phyloP scores from a whole-genome alignment of 2,329 filamentous ascomycete species.

The Hansfordia pulvinata region DNA sequence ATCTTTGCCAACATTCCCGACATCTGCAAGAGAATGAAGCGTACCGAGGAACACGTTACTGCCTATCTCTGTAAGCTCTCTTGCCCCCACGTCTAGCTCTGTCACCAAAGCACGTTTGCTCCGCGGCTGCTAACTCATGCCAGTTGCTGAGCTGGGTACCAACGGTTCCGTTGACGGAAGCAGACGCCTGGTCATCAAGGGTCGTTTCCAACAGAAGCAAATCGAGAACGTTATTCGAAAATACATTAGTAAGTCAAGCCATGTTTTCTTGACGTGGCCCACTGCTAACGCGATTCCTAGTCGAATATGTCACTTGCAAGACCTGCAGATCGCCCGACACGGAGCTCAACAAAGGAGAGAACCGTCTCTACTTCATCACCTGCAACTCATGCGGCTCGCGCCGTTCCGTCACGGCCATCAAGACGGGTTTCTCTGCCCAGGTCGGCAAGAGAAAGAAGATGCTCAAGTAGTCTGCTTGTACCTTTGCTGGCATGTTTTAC shows the following conservation, averaged over 20 bases:
- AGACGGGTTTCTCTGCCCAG: conserved; percentile 99
- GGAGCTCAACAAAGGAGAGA: conserved; percentile 96
- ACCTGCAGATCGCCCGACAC: conserved; percentile 92
- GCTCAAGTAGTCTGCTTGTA: too few species aligned
- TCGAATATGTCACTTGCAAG: conserved; percentile 98
- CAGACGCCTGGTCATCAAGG: conserved; percentile 93
- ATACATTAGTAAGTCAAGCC: conserved; percentile 64
- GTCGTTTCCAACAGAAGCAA: conserved; percentile 99
- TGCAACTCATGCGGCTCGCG: conserved; percentile 80
- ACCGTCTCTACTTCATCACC: conserved; percentile 96
- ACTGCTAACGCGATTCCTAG: conserved; percentile 25
- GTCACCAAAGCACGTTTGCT: too few species aligned
- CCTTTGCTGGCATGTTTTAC: too few species aligned
- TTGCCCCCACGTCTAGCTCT: not conserved
- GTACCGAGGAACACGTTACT: conserved; percentile 93
- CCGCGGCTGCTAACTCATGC: conserved; percentile 24
- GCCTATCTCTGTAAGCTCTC: conserved; percentile 50
- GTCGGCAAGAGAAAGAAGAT: conserved; percentile 97
- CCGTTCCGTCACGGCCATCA: conserved; percentile 92
- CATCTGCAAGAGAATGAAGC: conserved; percentile 99
- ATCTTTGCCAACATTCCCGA: conserved; percentile 99
- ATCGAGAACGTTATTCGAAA: conserved; percentile 93
- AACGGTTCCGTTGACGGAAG: conserved; percentile 89
- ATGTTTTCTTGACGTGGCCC: not conserved
- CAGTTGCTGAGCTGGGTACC: conserved; percentile 96